These are phyloP conservation scores for Dianthus caryophyllus DNA, from an alignment of 148 eudicot species.

Conservation along the genomic window DNA sequence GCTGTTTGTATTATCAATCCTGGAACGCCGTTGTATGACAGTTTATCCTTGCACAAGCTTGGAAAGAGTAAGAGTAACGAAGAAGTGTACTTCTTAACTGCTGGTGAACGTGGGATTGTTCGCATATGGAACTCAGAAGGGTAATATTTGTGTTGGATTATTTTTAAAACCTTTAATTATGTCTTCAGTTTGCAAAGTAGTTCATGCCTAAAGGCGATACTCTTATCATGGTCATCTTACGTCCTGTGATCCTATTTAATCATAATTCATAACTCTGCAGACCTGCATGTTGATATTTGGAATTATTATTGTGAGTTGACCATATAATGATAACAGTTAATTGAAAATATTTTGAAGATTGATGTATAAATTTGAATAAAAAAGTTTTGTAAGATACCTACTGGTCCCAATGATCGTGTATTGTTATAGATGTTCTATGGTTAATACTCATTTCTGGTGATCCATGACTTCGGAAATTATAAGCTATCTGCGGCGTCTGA, in stretches of 20 bases:
- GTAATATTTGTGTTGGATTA: constrained; percentile 34
- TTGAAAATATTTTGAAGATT: not conserved
- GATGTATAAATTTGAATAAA: too few relatives aligned
- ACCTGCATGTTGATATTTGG: not conserved
- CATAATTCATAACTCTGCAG: not conserved
- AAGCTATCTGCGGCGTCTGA: not conserved
- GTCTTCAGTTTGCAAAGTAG: not conserved
- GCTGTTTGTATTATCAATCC: constrained; percentile 61
- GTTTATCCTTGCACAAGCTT: constrained; percentile 34
- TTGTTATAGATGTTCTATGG: not conserved
- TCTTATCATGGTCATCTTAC: not conserved
- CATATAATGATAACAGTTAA: too few relatives aligned
- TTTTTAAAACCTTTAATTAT: not conserved
- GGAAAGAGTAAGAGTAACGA: constrained; percentile 40
- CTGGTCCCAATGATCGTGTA: not conserved
- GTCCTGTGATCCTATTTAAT: constrained; percentile 4
- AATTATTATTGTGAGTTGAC: too few relatives aligned
- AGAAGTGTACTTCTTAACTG: constrained; percentile 63
- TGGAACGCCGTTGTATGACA: constrained; percentile 46
- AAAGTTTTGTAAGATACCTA: too few relatives aligned
- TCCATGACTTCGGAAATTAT: not conserved
- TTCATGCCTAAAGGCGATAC: constrained; percentile 10
- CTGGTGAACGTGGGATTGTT: constrained; percentile 93
- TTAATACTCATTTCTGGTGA: too few relatives aligned
- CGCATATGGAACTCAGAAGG: constrained; percentile 88